Base-by-base conservation (phyloP, 1,284 basidiomycete genomes). In the Ustilago xerochloae region DNA sequence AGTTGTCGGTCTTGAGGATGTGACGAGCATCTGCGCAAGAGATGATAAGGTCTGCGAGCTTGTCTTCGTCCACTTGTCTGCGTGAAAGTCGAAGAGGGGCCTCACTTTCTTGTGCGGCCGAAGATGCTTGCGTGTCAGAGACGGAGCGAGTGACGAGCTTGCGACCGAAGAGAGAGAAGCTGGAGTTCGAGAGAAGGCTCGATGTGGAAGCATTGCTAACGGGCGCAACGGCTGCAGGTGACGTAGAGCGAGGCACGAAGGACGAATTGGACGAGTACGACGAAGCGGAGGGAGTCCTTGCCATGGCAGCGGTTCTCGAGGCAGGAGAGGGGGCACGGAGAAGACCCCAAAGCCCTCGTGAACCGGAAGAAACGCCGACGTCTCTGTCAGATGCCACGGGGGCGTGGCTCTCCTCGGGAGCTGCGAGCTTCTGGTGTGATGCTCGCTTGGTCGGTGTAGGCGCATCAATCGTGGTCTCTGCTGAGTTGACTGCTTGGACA, bases 21-120 rank as follows among this genome's bases (percentile, higher is more conserved):
- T 77, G 70, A 1, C 61, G 49, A 0, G 74, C 63, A 15, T 77
- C 74, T 15, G 68, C 68, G 30, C 63, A 73, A 4, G 60, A 58
- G 46, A 77, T 59, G 47, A 74, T 56, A 35, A 67, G 70, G 36
- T 63, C 51, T 6, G 69, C 58, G 6, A 69, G 52, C 47, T 54
- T 51, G 30, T 65, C 57, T 29, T 77, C 74, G 51, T 77, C 66
- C 8, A 73, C 24, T 2, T 49, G 56, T 6, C 51, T 56, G 12
- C 64, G 57, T 1, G 74, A 35, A 10, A 76, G 53, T 0, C 74
- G 58, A 0, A 54, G 16, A 1, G 58, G 49, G n/a, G 39, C 18
- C 24, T 61, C 46, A 8, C 51, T 47, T 18, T 38, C 46, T 16
- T 15, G n/a, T 24, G 28, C 18, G 16, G 39, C 36, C 9, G 53